Conservation (phyloP, 2,329 filamentous ascomycete genomes). For the Trichothecium roseum region DNA sequence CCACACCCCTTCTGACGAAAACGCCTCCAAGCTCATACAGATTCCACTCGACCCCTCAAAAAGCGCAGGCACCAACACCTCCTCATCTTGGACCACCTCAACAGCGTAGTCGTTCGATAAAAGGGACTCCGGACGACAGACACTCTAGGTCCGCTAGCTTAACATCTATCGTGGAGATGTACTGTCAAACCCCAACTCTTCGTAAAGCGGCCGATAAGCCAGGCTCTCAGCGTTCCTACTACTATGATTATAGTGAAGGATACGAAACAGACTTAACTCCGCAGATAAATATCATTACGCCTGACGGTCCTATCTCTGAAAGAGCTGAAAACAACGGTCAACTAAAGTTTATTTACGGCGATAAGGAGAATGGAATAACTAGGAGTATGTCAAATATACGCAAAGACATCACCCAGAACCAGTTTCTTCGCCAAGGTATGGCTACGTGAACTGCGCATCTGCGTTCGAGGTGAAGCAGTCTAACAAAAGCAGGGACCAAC, state of each 20-base stretch:
- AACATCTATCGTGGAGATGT: conserved; percentile 40
- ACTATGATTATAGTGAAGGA: conserved; percentile 44
- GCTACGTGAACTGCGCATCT: no score
- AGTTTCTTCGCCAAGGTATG: no score
- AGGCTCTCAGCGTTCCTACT: conserved; percentile 25
- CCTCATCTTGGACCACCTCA: conserved; percentile 21
- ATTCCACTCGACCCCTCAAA: conserved; percentile 9
- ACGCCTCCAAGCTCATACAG: conserved; percentile 15
- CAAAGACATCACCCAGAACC: no score
- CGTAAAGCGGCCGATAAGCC: conserved; percentile 14
- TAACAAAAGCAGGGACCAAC: no score
- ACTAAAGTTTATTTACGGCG: conserved; percentile 15
- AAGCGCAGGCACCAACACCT: conserved; percentile 25
- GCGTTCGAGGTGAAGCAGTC: background rate
- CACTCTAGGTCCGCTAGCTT: conserved; percentile 35
- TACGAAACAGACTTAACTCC: conserved; percentile 26
- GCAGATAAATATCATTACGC: conserved; percentile 7
- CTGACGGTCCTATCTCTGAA: conserved; percentile 20
- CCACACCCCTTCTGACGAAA: conserved; percentile 24
- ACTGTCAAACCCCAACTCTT: conserved; percentile 18
- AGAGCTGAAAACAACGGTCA: conserved; percentile 12
- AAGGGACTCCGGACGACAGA: conserved; percentile 13
- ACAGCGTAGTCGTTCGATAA: conserved; percentile 2
- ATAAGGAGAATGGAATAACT: conserved; percentile 6
- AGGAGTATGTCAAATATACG: conserved; percentile 2